phyloP scores from a whole-genome alignment of 768 basidiomycete genomes.

The Boletus sp. region DNA sequence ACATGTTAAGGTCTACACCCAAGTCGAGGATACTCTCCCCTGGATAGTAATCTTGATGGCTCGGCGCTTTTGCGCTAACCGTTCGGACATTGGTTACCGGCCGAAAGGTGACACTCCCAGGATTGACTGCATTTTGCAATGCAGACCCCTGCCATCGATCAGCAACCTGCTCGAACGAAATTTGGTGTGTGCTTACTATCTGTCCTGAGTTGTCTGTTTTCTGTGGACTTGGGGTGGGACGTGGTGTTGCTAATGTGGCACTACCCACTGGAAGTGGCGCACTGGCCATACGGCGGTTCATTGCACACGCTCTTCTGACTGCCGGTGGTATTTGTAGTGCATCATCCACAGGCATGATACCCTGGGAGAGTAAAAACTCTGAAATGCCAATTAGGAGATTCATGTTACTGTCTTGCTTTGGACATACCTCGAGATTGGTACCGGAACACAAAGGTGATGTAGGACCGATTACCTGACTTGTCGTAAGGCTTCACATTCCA shows the following conservation, averaged over 20 bases:
- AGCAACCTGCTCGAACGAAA: background rate
- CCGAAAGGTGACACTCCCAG: background rate
- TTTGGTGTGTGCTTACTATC: constrained; percentile 2
- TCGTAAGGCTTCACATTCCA: constrained; percentile 55
- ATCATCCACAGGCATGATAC: constrained; percentile 42
- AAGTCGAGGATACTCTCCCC: constrained; percentile 22
- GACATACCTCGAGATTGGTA: constrained; percentile 55
- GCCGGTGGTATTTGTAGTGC: constrained; percentile 11
- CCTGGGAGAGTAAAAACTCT: constrained; percentile 54
- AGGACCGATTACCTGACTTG: constrained; percentile 39
- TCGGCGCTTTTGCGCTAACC: constrained; percentile 6
- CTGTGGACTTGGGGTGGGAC: constrained; percentile 9
- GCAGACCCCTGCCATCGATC: background rate
- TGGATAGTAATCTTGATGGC: background rate
- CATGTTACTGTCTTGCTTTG: background rate
- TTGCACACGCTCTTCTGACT: constrained; percentile 14
- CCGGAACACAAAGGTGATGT: constrained; percentile 65
- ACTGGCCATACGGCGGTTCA: constrained; percentile 37
- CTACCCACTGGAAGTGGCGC: background rate
- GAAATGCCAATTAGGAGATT: background rate
- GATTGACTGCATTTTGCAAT: background rate
- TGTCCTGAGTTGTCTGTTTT: background rate
- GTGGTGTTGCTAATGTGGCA: background rate
- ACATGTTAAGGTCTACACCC: background rate
- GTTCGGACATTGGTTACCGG: background rate